Evolutionary conservation across 306 rosid species (phyloP).

Genomic region (Pyrus communis): DNA sequence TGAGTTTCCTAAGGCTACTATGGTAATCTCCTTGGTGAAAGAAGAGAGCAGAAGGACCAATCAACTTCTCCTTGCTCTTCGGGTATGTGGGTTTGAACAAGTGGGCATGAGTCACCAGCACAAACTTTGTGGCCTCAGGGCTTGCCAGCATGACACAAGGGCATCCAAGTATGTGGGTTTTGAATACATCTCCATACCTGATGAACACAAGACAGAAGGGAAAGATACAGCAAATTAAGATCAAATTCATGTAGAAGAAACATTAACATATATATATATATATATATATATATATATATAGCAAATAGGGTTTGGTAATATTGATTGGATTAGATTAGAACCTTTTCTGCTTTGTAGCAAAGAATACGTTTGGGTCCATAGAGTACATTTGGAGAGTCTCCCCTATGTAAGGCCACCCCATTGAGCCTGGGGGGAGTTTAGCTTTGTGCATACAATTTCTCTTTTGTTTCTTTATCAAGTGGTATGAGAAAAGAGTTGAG

Average conservation of each 20-base stretch:
- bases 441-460: neutral
- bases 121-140: slow-evolving; percentile 77
- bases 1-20: slow-evolving; percentile 49
- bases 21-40: slow-evolving; percentile 87
- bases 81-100: slow-evolving; percentile 87
- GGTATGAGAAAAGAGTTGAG: slow-evolving; percentile 24
- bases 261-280: neutral
- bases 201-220: neutral
- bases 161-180: slow-evolving; percentile 66
- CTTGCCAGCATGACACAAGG: slow-evolving; percentile 81
- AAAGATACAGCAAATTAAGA: neutral
- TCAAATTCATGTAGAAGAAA: slow-evolving; percentile 6
- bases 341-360: slow-evolving; percentile 71
- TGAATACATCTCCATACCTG: slow-evolving; percentile 85
- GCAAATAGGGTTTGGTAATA: neutral
- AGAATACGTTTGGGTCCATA: slow-evolving; percentile 66
- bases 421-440: slow-evolving; percentile 82
- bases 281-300: neutral
- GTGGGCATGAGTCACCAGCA: slow-evolving; percentile 70
- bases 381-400: slow-evolving; percentile 83
- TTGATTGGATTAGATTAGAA: slow-evolving; percentile 10
- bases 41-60: slow-evolving; percentile 88
- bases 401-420: slow-evolving; percentile 84
- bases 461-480: slow-evolving; percentile 24
- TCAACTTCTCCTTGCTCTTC: slow-evolving; percentile 73